A percentile compares a stretch with the other conserved stretches of the same genome.
These are phyloP conservation scores for Fusarium brevicatenulatum DNA, from an alignment of 2,329 filamentous ascomycete genomes.

Conservation along the genomic window DNA sequence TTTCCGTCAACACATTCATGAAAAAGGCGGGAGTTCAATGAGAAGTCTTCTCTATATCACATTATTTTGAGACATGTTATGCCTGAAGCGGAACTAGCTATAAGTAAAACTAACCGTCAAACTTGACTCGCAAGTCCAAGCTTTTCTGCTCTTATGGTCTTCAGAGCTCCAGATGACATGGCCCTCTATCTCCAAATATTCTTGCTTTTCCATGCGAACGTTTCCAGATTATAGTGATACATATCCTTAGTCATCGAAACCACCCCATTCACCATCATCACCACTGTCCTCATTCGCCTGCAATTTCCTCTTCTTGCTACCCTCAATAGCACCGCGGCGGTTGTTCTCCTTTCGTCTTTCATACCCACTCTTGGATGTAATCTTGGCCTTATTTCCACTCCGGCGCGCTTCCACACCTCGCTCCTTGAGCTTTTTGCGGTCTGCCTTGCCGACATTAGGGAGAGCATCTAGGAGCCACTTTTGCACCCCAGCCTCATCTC, in stretches of 20 bases:
- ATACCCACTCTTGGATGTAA: conserved; percentile 85
- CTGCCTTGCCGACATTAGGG: conserved; percentile 83
- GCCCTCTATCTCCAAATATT: background rate
- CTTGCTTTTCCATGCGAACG: background rate
- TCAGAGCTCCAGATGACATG: background rate
- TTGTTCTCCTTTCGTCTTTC: conserved; percentile 77
- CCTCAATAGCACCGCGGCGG: conserved; percentile 68
- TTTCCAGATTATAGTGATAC: background rate
- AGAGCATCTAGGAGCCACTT: conserved; percentile 90
- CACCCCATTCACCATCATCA: conserved; percentile 57
- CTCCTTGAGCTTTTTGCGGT: conserved; percentile 83
- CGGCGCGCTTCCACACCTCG: conserved; percentile 80
- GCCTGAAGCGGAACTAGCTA: background rate
- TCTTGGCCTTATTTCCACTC: conserved; percentile 64
- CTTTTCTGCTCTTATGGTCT: conserved; percentile 4
- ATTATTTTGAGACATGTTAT: conserved; percentile 2
- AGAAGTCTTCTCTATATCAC: background rate
- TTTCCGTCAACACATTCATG: conserved; percentile 6
- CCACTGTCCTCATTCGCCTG: conserved; percentile 41
- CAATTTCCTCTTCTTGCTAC: conserved; percentile 66
- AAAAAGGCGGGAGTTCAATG: background rate
- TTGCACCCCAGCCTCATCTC: conserved; percentile 70
- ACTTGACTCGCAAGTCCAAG: background rate
- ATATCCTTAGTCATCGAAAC: conserved; percentile 51
- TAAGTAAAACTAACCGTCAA: conserved; percentile 1